Evolutionary conservation across 2,329 filamentous ascomycete species (phyloP).

Genomic region (Xylariaceae sp.): DNA sequence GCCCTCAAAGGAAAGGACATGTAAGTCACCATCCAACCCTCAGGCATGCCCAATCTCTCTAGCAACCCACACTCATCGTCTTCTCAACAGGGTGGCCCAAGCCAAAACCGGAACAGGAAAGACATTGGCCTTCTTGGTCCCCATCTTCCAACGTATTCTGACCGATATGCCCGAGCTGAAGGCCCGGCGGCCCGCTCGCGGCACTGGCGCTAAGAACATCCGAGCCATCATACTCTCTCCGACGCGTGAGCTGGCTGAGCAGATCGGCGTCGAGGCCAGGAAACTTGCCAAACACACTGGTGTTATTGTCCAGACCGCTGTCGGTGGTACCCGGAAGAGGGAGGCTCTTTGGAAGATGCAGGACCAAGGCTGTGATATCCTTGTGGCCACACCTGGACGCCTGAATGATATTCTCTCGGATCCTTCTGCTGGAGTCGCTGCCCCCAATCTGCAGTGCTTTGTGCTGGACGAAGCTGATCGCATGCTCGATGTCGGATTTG

Average conservation of each 20-base stretch:
- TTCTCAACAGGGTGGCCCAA: constrained; percentile 69
- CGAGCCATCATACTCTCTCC: constrained; percentile 72
- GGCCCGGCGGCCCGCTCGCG: constrained; percentile 31
- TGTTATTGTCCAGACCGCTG: constrained; percentile 69
- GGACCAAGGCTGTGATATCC: constrained; percentile 74
- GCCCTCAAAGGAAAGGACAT: constrained; percentile 78
- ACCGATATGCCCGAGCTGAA: constrained; percentile 58
- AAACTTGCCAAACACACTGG: constrained; percentile 63
- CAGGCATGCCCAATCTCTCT: constrained; percentile 17
- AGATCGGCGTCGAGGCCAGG: constrained; percentile 75
- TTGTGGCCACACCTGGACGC: constrained; percentile 88
- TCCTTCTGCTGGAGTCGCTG: constrained; percentile 55
- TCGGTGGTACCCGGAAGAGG: constrained; percentile 82
- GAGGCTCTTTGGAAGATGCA: constrained; percentile 65
- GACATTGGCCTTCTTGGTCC: constrained; percentile 88
- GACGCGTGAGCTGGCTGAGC: constrained; percentile 75
- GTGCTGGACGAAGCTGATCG: constrained; percentile 97
- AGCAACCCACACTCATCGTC: constrained; percentile 11
- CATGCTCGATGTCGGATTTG: constrained; percentile 93
- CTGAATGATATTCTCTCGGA: constrained; percentile 78
- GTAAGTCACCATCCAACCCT: constrained; percentile 47
- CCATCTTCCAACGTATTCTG: constrained; percentile 77
- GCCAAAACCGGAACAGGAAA: constrained; percentile 97
- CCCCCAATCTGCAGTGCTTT: constrained; percentile 82
- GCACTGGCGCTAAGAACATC: constrained; percentile 50